These are phyloP conservation scores for Jimgerdemannia flammicorona DNA, from an alignment of 192 early-diverging fungal species.

Conservation along the genomic window DNA sequence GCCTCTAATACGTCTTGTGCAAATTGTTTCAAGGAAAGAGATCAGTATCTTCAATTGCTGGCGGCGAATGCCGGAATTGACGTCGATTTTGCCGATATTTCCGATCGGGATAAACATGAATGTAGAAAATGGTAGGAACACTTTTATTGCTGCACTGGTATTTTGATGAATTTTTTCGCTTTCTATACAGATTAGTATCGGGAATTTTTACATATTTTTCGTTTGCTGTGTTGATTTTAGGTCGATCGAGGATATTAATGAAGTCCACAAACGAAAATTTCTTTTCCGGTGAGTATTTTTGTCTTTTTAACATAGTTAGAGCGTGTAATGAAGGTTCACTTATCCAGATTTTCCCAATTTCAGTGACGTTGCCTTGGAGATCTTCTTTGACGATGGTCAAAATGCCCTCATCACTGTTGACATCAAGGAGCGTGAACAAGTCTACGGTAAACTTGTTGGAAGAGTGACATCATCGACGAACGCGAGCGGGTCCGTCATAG, in stretches of 20 bases:
- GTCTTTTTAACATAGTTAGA: not conserved
- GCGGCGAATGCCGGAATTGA: constrained; percentile 44
- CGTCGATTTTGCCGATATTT: constrained; percentile 25
- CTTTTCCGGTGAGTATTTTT: constrained; percentile 41
- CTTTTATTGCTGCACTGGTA: not conserved
- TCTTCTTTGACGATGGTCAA: constrained; percentile 74
- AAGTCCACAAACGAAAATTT: constrained; percentile 61
- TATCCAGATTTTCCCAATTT: not conserved
- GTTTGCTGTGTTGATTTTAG: constrained; percentile 15
- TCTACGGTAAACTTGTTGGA: constrained; percentile 56
- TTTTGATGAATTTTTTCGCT: not conserved
- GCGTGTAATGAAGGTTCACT: not conserved
- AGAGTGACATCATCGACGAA: constrained; percentile 47
- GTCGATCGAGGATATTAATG: constrained; percentile 57
- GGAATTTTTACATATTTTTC: constrained; percentile 1
- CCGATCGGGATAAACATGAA: constrained; percentile 39
- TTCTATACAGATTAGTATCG: not conserved
- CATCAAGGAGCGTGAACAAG: constrained; percentile 55
- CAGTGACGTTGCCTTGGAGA: constrained; percentile 71
- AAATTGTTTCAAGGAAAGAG: constrained; percentile 38
- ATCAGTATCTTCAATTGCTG: constrained; percentile 52
- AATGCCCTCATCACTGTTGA: constrained; percentile 74
- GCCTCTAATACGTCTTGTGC: not conserved
- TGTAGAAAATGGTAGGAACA: constrained; percentile 40
- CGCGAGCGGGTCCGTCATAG: constrained; percentile 45